Evolutionary conservation across 169 alveolate genomes (phyloP).

Genomic region (Plasmodium vivax): DNA sequence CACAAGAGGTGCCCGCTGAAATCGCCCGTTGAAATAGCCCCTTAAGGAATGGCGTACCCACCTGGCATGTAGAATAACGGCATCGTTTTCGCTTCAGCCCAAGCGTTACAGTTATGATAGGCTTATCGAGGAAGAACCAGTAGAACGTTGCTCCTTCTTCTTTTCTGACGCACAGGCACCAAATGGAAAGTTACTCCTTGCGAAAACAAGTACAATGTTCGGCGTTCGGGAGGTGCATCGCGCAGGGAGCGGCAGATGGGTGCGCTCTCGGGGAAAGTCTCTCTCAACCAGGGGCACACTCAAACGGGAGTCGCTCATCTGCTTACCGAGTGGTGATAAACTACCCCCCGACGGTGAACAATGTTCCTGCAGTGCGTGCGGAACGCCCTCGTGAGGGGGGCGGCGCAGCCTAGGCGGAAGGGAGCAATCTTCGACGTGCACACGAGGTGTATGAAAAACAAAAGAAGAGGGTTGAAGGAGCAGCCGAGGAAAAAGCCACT

Average conservation of each 20-base stretch:
- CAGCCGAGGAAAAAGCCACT: conserved; percentile 71
- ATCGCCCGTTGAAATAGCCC: not conserved
- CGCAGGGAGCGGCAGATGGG: not conserved
- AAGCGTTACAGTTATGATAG: not conserved
- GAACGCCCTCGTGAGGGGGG: not conserved
- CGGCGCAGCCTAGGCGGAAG: not conserved
- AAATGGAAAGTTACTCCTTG: not conserved
- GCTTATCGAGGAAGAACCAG: not conserved
- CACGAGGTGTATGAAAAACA: conserved; percentile 57
- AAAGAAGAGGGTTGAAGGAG: conserved; percentile 73
- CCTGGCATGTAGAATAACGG: not conserved
- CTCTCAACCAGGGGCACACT: not conserved
- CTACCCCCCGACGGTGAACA: not conserved
- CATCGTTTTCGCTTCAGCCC: not conserved
- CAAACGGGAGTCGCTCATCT: not conserved
- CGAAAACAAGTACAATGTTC: not conserved
- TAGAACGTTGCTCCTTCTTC: not conserved
- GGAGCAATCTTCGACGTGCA: conserved; percentile 25
- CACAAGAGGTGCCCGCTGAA: not conserved
- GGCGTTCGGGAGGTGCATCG: not conserved
- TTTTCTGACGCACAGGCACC: not conserved
- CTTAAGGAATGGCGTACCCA: not conserved
- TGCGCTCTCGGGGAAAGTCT: not conserved
- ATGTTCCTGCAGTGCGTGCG: conserved; percentile 12
- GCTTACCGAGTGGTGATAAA: not conserved